Conservation (phyloP, 1,139 yeast genomes). For the Geotrichum histeridarum region DNA sequence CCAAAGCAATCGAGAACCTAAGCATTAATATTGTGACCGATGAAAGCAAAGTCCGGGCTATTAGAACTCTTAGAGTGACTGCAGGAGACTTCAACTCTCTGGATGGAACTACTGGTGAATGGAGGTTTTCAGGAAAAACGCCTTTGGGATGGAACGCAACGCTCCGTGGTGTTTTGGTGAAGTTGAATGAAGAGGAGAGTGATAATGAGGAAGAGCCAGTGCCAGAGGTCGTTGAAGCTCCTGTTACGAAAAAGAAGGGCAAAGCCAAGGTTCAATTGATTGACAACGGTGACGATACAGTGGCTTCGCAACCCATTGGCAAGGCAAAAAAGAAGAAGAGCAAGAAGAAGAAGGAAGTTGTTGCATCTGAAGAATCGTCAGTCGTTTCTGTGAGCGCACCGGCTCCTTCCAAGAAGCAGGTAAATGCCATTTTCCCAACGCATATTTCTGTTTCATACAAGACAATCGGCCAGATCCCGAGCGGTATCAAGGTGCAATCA, state of each 20-base stretch:
- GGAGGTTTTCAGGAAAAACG: conserved; percentile 62
- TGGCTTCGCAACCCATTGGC: neutral
- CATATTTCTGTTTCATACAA: conserved; percentile 51
- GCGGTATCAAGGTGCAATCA: conserved; percentile 67
- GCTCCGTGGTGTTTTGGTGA: conserved; percentile 52
- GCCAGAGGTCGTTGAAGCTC: neutral
- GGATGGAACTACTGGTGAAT: conserved; percentile 55
- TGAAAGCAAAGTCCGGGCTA: conserved; percentile 21
- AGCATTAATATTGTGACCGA: conserved; percentile 48
- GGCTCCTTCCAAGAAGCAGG: neutral
- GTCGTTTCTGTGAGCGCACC: neutral
- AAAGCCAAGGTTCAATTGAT: conserved; percentile 6
- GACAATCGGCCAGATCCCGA: conserved; percentile 67
- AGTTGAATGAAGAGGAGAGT: conserved; percentile 6
- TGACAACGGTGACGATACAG: conserved; percentile 1
- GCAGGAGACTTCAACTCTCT: conserved; percentile 65
- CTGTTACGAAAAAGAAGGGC: conserved; percentile 1
- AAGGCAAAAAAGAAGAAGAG: conserved; percentile 15
- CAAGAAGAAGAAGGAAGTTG: conserved; percentile 8
- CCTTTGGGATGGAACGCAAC: conserved; percentile 66
- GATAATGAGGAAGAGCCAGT: conserved; percentile 8
- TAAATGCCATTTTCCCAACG: conserved; percentile 43
- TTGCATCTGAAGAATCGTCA: conserved; percentile 6
- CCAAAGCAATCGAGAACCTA: conserved; percentile 55
- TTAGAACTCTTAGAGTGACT: conserved; percentile 57